phyloP scores from a whole-genome alignment of 2,329 filamentous ascomycete species.

The Elsinoe arachidis region DNA sequence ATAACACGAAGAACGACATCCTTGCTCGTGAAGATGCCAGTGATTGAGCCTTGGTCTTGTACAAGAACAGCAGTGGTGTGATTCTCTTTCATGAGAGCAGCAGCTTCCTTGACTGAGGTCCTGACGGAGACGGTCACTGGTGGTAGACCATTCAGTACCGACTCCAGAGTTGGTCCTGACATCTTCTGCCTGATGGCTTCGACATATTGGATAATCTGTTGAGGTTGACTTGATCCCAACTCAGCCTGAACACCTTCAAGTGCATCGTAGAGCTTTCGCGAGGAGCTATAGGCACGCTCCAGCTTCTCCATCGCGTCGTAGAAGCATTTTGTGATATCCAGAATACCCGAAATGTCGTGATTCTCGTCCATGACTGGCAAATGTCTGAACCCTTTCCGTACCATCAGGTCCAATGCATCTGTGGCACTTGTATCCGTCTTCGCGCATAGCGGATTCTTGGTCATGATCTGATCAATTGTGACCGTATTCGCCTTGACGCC shows the following conservation, averaged over 20 bases:
- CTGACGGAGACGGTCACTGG: constrained; percentile 92
- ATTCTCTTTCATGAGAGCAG: constrained; percentile 95
- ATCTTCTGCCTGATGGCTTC: constrained; percentile 92
- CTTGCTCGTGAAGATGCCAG: constrained; percentile 98
- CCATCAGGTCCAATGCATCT: constrained; percentile 95
- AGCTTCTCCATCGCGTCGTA: constrained; percentile 99
- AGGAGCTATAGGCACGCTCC: constrained; percentile 93
- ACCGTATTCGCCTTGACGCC: constrained; percentile 83
- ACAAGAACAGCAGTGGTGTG: constrained; percentile 95
- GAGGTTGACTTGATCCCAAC: constrained; percentile 86
- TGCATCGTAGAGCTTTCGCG: constrained; percentile 95
- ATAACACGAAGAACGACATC: constrained; percentile 97
- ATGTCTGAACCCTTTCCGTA: constrained; percentile 94
- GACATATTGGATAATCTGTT: constrained; percentile 98
- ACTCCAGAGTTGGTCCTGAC: constrained; percentile 94
- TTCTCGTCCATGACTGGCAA: constrained; percentile 99
- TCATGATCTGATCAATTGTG: constrained; percentile 98
- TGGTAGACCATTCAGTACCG: constrained; percentile 82
- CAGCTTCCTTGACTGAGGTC: constrained; percentile 93
- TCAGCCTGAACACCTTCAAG: constrained; percentile 97
- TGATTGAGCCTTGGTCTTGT: constrained; percentile 93
- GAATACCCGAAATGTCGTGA: constrained; percentile 94
- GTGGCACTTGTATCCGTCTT: constrained; percentile 97
- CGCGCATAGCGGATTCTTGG: constrained; percentile 95
- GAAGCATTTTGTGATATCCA: constrained; percentile 99